Evolutionary conservation across 2,329 filamentous ascomycete species (phyloP).

Genomic region (Microascus cirrosus): DNA sequence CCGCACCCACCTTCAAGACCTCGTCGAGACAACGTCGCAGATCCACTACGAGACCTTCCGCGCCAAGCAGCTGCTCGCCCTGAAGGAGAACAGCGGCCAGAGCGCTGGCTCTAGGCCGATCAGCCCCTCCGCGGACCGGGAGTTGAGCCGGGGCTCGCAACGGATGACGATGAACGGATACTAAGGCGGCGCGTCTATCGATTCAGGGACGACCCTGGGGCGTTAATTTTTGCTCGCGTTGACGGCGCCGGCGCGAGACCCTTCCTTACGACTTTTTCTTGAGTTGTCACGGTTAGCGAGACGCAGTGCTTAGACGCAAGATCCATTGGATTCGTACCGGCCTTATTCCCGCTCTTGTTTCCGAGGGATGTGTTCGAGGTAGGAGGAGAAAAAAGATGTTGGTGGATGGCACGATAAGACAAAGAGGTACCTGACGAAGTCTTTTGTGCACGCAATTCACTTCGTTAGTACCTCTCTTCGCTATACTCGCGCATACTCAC

Average conservation of each 20-base stretch:
- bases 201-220: neutral
- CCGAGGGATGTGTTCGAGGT: neutral
- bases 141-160: conserved; percentile 94
- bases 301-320: neutral
- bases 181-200: conserved; percentile 33
- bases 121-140: conserved; percentile 85
- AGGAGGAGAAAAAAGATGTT: neutral
- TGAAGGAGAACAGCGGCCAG: conserved; percentile 95
- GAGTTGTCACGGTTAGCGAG: conserved; percentile 4
- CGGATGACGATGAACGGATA: conserved; percentile 99
- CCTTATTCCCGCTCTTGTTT: neutral
- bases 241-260: neutral
- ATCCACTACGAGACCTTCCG: conserved; percentile 99
- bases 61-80: conserved; percentile 91
- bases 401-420: neutral
- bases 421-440: neutral
- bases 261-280: neutral
- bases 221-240: neutral
- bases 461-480: conserved; percentile 12
- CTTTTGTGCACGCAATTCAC: neutral
- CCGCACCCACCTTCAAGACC: conserved; percentile 93
- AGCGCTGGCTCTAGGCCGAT: conserved; percentile 84
- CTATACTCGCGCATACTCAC: conserved; percentile 19
- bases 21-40: conserved; percentile 98
- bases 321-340: neutral